Conservation (phyloP, 1,284 basidiomycete genomes). For the Puccinia novopanici region DNA sequence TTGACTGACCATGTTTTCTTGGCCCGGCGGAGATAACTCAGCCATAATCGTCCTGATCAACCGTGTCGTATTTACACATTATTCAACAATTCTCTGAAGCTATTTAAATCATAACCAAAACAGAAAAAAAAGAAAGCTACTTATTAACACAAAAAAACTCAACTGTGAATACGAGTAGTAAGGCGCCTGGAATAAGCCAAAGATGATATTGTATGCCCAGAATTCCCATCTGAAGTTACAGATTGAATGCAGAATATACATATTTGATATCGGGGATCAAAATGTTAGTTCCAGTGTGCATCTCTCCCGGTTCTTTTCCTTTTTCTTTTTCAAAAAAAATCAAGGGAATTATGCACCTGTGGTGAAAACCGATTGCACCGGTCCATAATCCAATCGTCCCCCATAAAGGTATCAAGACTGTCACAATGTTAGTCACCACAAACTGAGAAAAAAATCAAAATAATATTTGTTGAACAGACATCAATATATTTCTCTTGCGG, state of each 20-base stretch:
- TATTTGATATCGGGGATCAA: not conserved
- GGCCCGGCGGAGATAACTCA: constrained; percentile 42
- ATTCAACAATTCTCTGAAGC: not conserved
- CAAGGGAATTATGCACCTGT: constrained; percentile 5
- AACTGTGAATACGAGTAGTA: constrained; percentile 51
- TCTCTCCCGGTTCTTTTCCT: no score
- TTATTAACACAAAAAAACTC: not conserved
- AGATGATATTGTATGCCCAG: constrained; percentile 49
- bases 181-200: constrained; percentile 50
- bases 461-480: not conserved
- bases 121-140: not conserved
- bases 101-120: constrained; percentile 10
- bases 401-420: constrained; percentile 49
- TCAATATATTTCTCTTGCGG: no score
- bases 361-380: constrained; percentile 35
- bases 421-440: constrained; percentile 43
- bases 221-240: constrained; percentile 46
- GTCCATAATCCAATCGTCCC: constrained; percentile 43
- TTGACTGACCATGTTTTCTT: constrained; percentile 35
- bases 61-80: not conserved
- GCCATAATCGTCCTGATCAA: constrained; percentile 39
- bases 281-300: not conserved
- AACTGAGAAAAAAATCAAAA: constrained; percentile 20
- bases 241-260: not conserved
- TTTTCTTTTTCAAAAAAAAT: not conserved